Evolutionary conservation across 2,329 filamentous ascomycete genomes (phyloP), one percentile per base, ranked within the genome.

Genomic region (Scedosporium minutisporum): DNA sequence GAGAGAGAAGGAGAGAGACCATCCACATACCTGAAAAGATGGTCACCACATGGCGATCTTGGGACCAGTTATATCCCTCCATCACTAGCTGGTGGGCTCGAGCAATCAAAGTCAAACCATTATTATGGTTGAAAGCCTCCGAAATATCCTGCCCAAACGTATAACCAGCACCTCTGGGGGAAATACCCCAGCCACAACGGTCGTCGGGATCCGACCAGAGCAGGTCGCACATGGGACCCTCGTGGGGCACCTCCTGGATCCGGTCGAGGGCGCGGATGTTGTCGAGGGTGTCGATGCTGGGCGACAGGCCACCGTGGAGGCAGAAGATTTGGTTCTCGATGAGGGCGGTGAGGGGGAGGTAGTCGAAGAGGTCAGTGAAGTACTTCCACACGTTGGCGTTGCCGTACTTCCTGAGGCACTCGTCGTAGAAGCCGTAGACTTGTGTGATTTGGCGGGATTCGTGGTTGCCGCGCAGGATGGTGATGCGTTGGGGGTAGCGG

Each of bases 321-420:
- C 95, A 99, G 79, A 99, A 96, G 73, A 99, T 97, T 80, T 97
- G 93, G 80, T 96, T 96, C 78, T 99, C 93, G 76, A 99, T 96
- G 71, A 99, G 87, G 69, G 95, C 95, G 67, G 93, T 97, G 68
- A 99, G 86, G 68, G 95, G 93, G 46, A 99, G 90, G 80, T 95
- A 99, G 79, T 99, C 95, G 79, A 99, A 99, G 62, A 99, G 88
- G 76, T 99, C 93, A 73, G 93, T 97, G 75, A 96, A 99, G 75
- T 91, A 97, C 81, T 97, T 97, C 95, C 95, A 99, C 66, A 99
- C 95, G 70, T 96, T 97, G 66, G 95, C 93, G 73, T 97, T 97
- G 75, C 95, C 95, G 75, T 99, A 99, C 80, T 99, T 99, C 74
- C 93, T 90, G 70, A 97, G 86, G 75, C 95, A 99, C 77, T 99